phyloP scores from a whole-genome alignment of 2,329 filamentous ascomycete genomes.

The Ascosphaera apis region DNA sequence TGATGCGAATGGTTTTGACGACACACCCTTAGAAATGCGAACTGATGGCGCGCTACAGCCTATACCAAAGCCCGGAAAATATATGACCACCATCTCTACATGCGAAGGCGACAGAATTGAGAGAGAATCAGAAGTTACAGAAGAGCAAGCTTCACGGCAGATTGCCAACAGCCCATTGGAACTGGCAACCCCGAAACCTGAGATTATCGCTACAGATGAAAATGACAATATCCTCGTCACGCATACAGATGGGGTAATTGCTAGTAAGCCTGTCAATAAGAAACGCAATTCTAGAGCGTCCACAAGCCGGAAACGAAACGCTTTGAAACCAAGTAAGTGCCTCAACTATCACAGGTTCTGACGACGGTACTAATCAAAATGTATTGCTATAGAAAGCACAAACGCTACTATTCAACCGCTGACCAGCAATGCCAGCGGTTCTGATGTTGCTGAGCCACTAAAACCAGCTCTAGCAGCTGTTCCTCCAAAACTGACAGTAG shows the following conservation, averaged over 20 bases:
- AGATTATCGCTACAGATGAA: not conserved
- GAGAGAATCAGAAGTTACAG: too few species aligned
- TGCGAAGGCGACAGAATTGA: too few species aligned
- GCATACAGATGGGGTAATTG: conserved; percentile 11
- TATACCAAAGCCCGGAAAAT: not conserved
- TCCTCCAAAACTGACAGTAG: not conserved
- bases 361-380: not conserved
- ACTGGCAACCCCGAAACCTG: not conserved
- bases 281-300: not conserved
- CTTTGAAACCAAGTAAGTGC: conserved; percentile 21
- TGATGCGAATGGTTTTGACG: not conserved
- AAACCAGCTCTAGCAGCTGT: too few species aligned
- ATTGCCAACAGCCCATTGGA: too few species aligned
- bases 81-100: too few species aligned
- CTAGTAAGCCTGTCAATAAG: not conserved
- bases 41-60: too few species aligned
- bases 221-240: conserved; percentile 25
- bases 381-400: conserved; percentile 20
- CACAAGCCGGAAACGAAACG: conserved; percentile 1
- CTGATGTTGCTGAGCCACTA: too few species aligned
- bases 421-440: too few species aligned
- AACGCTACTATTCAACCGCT: conserved; percentile 17
- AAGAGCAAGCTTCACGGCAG: too few species aligned
- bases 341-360: not conserved
- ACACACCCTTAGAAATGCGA: too few species aligned